Conservation (phyloP, 2,329 filamentous ascomycete species). For the Colletotrichum sp. region DNA sequence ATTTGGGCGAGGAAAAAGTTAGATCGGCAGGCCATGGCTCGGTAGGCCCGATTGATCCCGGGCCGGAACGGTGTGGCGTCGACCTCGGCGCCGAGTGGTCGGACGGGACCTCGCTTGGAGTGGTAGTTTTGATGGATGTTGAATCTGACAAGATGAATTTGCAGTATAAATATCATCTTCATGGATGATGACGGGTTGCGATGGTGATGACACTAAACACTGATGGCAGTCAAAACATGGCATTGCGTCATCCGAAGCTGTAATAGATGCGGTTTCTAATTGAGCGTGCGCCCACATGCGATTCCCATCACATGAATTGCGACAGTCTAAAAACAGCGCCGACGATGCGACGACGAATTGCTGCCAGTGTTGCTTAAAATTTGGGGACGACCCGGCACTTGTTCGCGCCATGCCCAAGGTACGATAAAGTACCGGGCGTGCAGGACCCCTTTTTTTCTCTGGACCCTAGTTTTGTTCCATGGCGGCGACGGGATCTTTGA, state of each 20-base stretch:
- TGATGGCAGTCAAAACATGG: neutral
- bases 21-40: neutral
- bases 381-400: neutral
- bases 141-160: neutral
- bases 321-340: neutral
- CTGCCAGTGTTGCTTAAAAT: slow-evolving; percentile 7
- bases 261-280: neutral
- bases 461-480: neutral
- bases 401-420: neutral
- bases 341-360: neutral
- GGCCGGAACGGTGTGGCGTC: neutral
- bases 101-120: neutral
- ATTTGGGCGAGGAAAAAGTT: neutral
- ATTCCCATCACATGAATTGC: neutral
- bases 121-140: neutral
- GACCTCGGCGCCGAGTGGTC: slow-evolving; percentile 1
- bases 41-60: neutral
- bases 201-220: neutral
- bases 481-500: neutral
- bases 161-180: accelerated
- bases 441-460: neutral
- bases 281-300: neutral
- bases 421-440: neutral
- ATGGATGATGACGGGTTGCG: neutral
- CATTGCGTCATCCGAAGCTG: neutral